These are phyloP conservation scores for Cutaneotrichosporon mucoides DNA, from an alignment of 1,284 basidiomycete species.

Conservation along the genomic window DNA sequence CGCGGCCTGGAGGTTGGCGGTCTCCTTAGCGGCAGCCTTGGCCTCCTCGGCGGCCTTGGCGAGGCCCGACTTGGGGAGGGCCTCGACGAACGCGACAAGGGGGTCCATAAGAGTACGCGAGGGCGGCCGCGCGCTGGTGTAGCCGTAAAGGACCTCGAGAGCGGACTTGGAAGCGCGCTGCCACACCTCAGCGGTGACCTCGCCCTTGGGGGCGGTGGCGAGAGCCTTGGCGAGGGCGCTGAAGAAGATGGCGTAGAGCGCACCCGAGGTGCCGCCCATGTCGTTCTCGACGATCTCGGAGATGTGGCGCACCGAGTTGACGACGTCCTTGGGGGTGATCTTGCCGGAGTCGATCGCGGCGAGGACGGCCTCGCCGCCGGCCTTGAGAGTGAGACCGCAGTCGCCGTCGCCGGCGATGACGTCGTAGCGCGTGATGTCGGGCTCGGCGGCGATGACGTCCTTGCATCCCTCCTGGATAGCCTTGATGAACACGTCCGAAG, in stretches of 20 bases:
- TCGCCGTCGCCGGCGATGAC: slow-evolving; percentile 58
- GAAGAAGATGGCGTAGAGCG: slow-evolving; percentile 87
- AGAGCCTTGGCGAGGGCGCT: slow-evolving; percentile 60
- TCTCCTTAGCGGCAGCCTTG: slow-evolving; percentile 62
- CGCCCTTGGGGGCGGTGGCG: slow-evolving; percentile 23
- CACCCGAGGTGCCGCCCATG: slow-evolving; percentile 92
- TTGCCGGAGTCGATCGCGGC: slow-evolving; percentile 45
- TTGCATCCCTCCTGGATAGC: slow-evolving; percentile 63
- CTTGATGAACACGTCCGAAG: slow-evolving; percentile 25
- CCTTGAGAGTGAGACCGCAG: slow-evolving; percentile 80
- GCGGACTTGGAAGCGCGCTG: slow-evolving; percentile 59
- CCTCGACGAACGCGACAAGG: slow-evolving; percentile 70
- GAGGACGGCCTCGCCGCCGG: slow-evolving; percentile 56
- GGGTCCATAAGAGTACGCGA: slow-evolving; percentile 89
- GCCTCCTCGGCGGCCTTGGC: slow-evolving; percentile 61
- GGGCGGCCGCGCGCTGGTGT: slow-evolving; percentile 82
- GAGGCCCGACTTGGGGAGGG: slow-evolving; percentile 52
- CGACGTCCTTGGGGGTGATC: slow-evolving; percentile 61
- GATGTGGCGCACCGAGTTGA: slow-evolving; percentile 62
- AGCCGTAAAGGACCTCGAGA: slow-evolving; percentile 70
- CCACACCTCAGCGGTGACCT: slow-evolving; percentile 60
- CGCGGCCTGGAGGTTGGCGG: slow-evolving; percentile 72
- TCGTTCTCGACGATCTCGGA: slow-evolving; percentile 64
- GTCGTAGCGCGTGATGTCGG: slow-evolving; percentile 85
- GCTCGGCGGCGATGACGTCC: slow-evolving; percentile 69